Conservation (phyloP, 2,329 filamentous ascomycete species). For the Hypoxylon sp. region DNA sequence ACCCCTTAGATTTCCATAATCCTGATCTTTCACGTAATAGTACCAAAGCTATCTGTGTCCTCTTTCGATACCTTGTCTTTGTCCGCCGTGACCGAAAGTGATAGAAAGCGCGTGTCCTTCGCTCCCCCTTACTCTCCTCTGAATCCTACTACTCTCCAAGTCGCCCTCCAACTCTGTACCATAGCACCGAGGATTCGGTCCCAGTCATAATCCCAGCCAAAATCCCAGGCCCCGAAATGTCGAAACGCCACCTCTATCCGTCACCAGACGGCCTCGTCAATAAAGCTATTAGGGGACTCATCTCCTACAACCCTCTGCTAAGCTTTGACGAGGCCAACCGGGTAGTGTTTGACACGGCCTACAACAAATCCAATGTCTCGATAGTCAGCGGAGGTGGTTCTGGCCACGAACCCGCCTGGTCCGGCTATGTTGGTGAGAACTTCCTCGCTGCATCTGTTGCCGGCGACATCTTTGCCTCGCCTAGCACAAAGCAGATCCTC, state of each 20-base stretch:
- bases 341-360: slow-evolving; percentile 63
- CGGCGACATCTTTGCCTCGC: slow-evolving; percentile 74
- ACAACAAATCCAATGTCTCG: slow-evolving; percentile 60
- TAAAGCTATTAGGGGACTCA: slow-evolving; percentile 64
- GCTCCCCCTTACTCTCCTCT: background rate
- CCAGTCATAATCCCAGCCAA: background rate
- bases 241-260: slow-evolving; percentile 65
- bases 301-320: slow-evolving; percentile 66
- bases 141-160: background rate
- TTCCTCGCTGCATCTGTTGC: slow-evolving; percentile 71
- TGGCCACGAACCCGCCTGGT: slow-evolving; percentile 72
- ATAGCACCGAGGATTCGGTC: background rate
- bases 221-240: slow-evolving; percentile 55
- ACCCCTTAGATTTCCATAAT: slow-evolving; percentile 33
- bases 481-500: slow-evolving; percentile 72
- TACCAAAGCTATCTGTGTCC: slow-evolving; percentile 16
- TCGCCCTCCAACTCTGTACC: slow-evolving; percentile 1
- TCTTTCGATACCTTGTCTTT: slow-evolving; percentile 24
- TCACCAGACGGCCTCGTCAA: slow-evolving; percentile 66
- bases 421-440: slow-evolving; percentile 72
- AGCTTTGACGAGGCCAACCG: slow-evolving; percentile 64
- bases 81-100: slow-evolving; percentile 29
- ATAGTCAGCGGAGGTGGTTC: slow-evolving; percentile 69
- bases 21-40: slow-evolving; percentile 36
- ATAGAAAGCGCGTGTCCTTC: slow-evolving; percentile 25